phyloP scores from a whole-genome alignment of 208 protist species.

The Trypanosoma mega region DNA sequence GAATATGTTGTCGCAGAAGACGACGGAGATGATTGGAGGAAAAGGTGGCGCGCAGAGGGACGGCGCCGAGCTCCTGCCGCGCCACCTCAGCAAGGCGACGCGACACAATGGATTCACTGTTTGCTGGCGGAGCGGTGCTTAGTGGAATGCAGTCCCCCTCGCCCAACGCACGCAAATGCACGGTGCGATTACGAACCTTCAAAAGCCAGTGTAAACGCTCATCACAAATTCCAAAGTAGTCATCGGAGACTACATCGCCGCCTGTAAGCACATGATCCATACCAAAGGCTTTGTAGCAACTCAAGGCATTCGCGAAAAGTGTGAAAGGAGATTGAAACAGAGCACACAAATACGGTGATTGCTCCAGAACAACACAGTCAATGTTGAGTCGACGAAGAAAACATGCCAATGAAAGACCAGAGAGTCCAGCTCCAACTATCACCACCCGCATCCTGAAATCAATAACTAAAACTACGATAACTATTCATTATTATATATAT shows the following conservation, averaged over 20 bases:
- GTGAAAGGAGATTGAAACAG: constrained; percentile 62
- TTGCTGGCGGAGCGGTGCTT: constrained; percentile 74
- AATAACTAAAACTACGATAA: background rate
- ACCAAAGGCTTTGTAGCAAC: constrained; percentile 86
- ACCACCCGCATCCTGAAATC: constrained; percentile 66
- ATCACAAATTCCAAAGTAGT: constrained; percentile 71
- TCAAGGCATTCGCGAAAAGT: constrained; percentile 86
- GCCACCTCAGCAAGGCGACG: constrained; percentile 51
- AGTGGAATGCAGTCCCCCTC: constrained; percentile 73
- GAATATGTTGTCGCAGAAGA: constrained; percentile 59
- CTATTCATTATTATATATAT: background rate
- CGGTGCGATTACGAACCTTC: constrained; percentile 51
- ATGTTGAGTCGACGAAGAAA: constrained; percentile 82
- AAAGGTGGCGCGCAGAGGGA: constrained; percentile 75
- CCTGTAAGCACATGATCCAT: constrained; percentile 63
- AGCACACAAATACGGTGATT: constrained; percentile 66
- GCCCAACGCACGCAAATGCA: constrained; percentile 46
- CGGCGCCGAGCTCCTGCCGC: constrained; percentile 69
- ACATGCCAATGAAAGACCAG: constrained; percentile 72
- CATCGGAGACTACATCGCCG: constrained; percentile 44
- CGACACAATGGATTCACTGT: constrained; percentile 85
- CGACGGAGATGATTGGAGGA: constrained; percentile 50
- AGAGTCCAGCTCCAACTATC: constrained; percentile 84
- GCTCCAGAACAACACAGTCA: constrained; percentile 86
- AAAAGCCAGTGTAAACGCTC: constrained; percentile 57